Evolutionary conservation across 768 basidiomycete genomes (phyloP).

Genomic region (Crepidotus variabilis): DNA sequence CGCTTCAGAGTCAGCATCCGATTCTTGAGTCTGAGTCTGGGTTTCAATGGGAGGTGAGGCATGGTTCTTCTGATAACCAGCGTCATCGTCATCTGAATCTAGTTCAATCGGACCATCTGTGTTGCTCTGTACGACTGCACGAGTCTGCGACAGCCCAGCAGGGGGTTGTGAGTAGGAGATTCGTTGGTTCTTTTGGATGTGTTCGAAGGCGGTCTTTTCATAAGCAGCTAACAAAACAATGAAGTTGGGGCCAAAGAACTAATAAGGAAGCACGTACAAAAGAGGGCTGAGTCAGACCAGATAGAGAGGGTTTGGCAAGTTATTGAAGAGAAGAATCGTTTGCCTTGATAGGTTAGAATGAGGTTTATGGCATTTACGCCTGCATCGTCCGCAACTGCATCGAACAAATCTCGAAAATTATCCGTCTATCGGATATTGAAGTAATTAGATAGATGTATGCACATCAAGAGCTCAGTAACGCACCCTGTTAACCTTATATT

Average conservation of each 20-base stretch:
- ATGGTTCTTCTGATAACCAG: not conserved
- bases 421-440: conserved; percentile 51
- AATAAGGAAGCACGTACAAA: conserved; percentile 41
- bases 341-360: conserved; percentile 57
- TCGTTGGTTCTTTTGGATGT: conserved; percentile 41
- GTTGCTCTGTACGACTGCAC: conserved; percentile 7
- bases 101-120: conserved; percentile 17
- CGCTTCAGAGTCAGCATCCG: conserved; percentile 37
- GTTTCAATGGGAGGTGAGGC: conserved; percentile 7
- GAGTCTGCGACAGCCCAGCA: conserved; percentile 6
- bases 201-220: conserved; percentile 58
- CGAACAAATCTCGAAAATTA: conserved; percentile 60
- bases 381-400: conserved; percentile 61
- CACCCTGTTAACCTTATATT: conserved; percentile 59
- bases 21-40: conserved; percentile 19
- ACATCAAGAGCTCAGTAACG: conserved; percentile 11
- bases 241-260: not conserved
- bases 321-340: conserved; percentile 65
- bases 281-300: conserved; percentile 57
- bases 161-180: conserved; percentile 6
- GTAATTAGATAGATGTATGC: not conserved
- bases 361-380: conserved; percentile 46
- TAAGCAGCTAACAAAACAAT: conserved; percentile 51
- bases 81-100: conserved; percentile 18
- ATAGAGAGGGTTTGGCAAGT: conserved; percentile 64